phyloP scores from a whole-genome alignment of 805 yeast genomes.

The Wickerhamomyces hampshirensis region DNA sequence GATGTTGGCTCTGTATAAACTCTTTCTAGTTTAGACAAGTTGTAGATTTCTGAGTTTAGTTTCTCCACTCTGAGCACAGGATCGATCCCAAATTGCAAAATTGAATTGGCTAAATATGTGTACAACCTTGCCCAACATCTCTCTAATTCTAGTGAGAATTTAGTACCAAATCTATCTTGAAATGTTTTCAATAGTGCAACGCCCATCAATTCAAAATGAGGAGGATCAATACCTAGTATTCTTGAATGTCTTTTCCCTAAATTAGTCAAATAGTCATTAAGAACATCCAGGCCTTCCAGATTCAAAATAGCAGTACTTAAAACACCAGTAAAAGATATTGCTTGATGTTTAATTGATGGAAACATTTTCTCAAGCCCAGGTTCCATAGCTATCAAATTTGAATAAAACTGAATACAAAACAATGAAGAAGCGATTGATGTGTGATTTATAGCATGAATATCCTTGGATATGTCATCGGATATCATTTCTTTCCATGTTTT shows the following conservation, averaged over 20 bases:
- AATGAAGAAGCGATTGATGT: constrained; percentile 47
- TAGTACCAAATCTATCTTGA: constrained; percentile 50
- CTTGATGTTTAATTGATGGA: constrained; percentile 76
- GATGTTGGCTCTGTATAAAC: constrained; percentile 2
- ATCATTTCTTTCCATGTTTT: constrained; percentile 35
- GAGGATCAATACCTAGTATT: constrained; percentile 66
- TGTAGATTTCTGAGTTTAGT: constrained; percentile 6
- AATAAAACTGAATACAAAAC: constrained; percentile 74
- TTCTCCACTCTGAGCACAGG: constrained; percentile 33
- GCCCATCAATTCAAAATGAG: constrained; percentile 69
- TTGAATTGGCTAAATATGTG: constrained; percentile 61
- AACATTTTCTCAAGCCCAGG: constrained; percentile 58
- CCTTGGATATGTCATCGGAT: constrained; percentile 26
- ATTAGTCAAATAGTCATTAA: constrained; percentile 56
- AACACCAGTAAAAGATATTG: constrained; percentile 76
- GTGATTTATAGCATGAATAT: constrained; percentile 7
- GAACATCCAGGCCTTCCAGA: constrained; percentile 50
- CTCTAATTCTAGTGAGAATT: constrained; percentile 57
- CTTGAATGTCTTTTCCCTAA: constrained; percentile 75
- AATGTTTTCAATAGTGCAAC: constrained; percentile 65
- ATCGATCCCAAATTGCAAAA: constrained; percentile 46
- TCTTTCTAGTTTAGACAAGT: constrained; percentile 6
- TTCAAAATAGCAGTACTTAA: constrained; percentile 61
- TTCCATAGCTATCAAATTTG: constrained; percentile 57
- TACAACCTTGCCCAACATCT: constrained; percentile 68